phyloP scores from a whole-genome alignment of 345 rosid species.

The Salix dunnii region DNA sequence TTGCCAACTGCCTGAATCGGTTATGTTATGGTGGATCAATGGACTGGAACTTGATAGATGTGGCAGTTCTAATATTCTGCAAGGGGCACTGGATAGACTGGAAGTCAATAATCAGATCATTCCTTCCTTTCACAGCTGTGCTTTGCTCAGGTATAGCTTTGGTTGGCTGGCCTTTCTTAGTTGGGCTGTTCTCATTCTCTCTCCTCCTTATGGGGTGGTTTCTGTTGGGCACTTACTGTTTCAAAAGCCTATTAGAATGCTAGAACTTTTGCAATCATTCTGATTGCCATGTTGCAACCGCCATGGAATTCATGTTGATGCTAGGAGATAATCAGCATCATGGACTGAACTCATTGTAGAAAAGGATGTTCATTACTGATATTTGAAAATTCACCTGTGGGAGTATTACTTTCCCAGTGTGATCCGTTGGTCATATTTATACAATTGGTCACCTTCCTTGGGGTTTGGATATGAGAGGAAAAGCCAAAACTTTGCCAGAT shows the following conservation, averaged over 20 bases:
- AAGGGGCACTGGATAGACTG: conserved; percentile 67
- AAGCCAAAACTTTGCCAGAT: background rate
- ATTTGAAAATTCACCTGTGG: background rate
- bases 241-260: conserved; percentile 50
- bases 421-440: background rate
- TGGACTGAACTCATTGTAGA: conserved; percentile 8
- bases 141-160: conserved; percentile 45
- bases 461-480: background rate
- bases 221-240: conserved; percentile 58
- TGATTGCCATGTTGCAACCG: conserved; percentile 2
- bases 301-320: background rate
- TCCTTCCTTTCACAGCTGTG: conserved; percentile 67
- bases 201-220: conserved; percentile 69
- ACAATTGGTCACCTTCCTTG: background rate
- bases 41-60: conserved; percentile 88
- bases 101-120: conserved; percentile 61
- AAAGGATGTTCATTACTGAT: background rate
- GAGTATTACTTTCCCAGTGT: background rate
- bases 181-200: conserved; percentile 64
- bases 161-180: conserved; percentile 80
- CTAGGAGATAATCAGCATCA: background rate
- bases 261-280: conserved; percentile 25
- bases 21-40: conserved; percentile 64
- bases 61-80: conserved; percentile 51
- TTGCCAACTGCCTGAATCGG: conserved; percentile 72